Base-by-base conservation (phyloP, 2,329 filamentous ascomycete species). In the Trichophyton benhamiae region DNA sequence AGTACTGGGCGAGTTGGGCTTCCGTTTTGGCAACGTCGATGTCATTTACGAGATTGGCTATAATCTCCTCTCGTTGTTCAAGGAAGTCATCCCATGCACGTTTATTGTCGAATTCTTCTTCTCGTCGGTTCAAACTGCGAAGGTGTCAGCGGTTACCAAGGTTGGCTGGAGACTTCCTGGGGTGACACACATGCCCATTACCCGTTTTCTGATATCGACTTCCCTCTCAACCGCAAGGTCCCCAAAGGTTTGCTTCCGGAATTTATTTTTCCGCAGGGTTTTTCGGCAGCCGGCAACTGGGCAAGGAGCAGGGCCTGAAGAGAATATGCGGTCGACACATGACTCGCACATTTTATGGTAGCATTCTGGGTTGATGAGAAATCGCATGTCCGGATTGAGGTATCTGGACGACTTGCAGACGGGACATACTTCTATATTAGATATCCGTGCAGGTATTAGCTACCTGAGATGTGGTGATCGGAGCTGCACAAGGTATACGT, bases 261-360 rank as follows among this genome's bases (percentile, higher is more conserved):
- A 99, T 46, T 86, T 85, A 62, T 86, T 83, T 69, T 91, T 89
- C 1, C 94, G 87, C 4, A 99, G 81, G 0, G 91, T 97, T 73
- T 88, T 87, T 72, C 85, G 83, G 76, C 94, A 99, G 46, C 87
- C 88, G 0, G 89, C 89, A 62, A 96, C 89, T 0, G 94, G 94
- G 72, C 95, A 99, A 64, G 91, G 88, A 61, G 91, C 89, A 0
- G 94, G 94, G 0, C 94, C 94, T 61, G 89, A 86, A 41, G 87
- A 88, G 81, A 97, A 99, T 68, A 97, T 89, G 61, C 92, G 88
- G 75, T 92, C 88, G 48, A 97, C 91, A 78, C 94, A 99, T 62
- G 89, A 91, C 73, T 90, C 87, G 80, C 94, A 99, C 89, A 99
- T 97, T 67, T 90, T 90, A 80, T 99, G 94, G 80, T 99, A 99